phyloP scores from a whole-genome alignment of 129 eudicot genomes.

The Saposhnikovia divaricata region DNA sequence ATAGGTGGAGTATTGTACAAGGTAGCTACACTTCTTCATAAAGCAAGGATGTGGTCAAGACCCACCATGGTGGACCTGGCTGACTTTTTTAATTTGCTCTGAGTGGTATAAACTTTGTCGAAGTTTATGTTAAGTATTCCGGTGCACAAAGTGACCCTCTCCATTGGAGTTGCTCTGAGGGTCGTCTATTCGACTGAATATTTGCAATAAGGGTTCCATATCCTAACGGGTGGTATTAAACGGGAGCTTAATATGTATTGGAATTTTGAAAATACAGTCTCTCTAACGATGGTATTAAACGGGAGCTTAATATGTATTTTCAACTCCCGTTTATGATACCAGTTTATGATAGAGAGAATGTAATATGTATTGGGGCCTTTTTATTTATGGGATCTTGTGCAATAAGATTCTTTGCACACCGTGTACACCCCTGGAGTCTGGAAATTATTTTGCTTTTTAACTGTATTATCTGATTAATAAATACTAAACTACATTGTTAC shows the following conservation, averaged over 20 bases:
- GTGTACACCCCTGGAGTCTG: not conserved
- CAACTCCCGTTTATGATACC: too few relatives aligned
- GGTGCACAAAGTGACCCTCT: not conserved
- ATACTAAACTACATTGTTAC: not conserved
- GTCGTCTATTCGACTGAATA: not conserved
- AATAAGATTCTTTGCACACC: not conserved
- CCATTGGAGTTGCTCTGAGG: not conserved
- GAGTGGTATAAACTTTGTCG: not conserved
- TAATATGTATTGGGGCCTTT: not conserved
- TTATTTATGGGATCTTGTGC: not conserved
- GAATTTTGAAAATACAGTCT: too few relatives aligned
- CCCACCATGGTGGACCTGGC: not conserved
- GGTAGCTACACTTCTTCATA: too few relatives aligned
- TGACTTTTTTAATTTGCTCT: not conserved
- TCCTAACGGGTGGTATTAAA: not conserved
- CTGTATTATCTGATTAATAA: not conserved
- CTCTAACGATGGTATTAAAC: too few relatives aligned
- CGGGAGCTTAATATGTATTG: too few relatives aligned
- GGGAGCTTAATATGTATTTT: too few relatives aligned
- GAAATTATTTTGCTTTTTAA: not conserved
- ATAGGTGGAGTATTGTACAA: not conserved
- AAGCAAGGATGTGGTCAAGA: not conserved
- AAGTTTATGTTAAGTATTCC: not conserved
- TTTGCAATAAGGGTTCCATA: not conserved
- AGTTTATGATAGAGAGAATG: too few relatives aligned